phyloP scores from a whole-genome alignment of 73 alveolate species.

The Paramecium caudatum region DNA sequence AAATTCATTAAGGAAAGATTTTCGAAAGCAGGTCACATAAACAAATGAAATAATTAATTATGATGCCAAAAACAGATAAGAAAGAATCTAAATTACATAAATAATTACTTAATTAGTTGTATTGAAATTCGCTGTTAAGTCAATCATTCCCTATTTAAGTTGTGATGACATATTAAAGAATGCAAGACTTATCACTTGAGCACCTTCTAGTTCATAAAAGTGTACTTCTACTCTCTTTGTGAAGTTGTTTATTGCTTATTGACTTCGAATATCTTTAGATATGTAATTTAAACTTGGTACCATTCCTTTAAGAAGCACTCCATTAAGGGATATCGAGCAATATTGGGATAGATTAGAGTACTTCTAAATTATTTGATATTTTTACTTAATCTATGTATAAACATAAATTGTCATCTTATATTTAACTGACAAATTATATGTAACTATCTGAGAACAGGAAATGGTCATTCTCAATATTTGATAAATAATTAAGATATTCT shows the following conservation, averaged over 20 bases:
- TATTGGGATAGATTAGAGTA: neutral
- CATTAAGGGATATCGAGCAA: constrained; percentile 30
- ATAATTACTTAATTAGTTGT: neutral
- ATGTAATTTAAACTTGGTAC: constrained; percentile 35
- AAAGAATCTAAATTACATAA: neutral
- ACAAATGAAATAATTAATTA: constrained; percentile 5
- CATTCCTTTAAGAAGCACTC: constrained; percentile 57
- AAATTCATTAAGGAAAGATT: neutral
- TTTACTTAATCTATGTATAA: neutral
- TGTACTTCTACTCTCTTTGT: neutral
- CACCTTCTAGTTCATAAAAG: constrained; percentile 63
- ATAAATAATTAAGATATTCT: neutral
- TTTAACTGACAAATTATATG: neutral
- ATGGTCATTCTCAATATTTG: neutral
- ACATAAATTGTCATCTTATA: neutral
- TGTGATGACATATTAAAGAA: neutral
- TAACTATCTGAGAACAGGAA: neutral
- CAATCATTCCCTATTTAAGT: constrained; percentile 45
- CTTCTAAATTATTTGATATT: neutral
- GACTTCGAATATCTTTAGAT: neutral
- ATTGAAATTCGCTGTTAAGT: neutral
- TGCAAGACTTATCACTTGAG: neutral
- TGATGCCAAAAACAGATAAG: neutral
- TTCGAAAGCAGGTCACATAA: constrained; percentile 24
- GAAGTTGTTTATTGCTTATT: constrained; percentile 33